These are phyloP conservation scores for Alternaria infectoria DNA, from an alignment of 2,329 filamentous ascomycete genomes.

Conservation along the genomic window DNA sequence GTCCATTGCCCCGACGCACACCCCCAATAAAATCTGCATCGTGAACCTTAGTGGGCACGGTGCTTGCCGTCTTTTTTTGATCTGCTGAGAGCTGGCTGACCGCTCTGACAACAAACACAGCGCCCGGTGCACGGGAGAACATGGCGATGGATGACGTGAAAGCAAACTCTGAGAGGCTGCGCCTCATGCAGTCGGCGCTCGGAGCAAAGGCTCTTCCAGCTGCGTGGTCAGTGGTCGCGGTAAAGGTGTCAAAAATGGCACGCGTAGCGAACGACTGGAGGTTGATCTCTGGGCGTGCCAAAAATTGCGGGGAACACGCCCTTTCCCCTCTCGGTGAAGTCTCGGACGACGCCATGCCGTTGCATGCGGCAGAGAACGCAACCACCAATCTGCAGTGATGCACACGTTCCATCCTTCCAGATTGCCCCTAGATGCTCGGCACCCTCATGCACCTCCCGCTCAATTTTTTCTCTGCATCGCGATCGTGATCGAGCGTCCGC, in stretches of 20 bases:
- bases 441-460: slow-evolving; percentile 7
- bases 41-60: slow-evolving; percentile 17
- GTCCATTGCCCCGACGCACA: slow-evolving; percentile 27
- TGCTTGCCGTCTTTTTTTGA: slow-evolving; percentile 12
- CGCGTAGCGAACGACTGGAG: slow-evolving; percentile 20
- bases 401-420: slow-evolving; percentile 15
- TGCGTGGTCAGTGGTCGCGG: slow-evolving; percentile 2
- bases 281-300: slow-evolving; percentile 4
- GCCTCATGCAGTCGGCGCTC: slow-evolving; percentile 16
- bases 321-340: slow-evolving; percentile 27
- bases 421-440: slow-evolving; percentile 9
- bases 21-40: slow-evolving; percentile 18
- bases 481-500: slow-evolving; percentile 1
- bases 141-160: slow-evolving; percentile 1
- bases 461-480: slow-evolving; percentile 3
- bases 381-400: not conserved
- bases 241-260: slow-evolving; percentile 2
- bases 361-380: slow-evolving; percentile 2
- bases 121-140: not conserved
- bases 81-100: slow-evolving; percentile 20
- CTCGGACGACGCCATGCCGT: slow-evolving; percentile 18
- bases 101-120: slow-evolving; percentile 7
- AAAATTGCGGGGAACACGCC: slow-evolving; percentile 16
- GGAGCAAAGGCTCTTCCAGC: slow-evolving; percentile 17
- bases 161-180: not conserved